Evolutionary conservation across 1,284 basidiomycete species (phyloP), one percentile per base, ranked within the genome.

Genomic region (Pyrrhoderma lamaoense): DNA sequence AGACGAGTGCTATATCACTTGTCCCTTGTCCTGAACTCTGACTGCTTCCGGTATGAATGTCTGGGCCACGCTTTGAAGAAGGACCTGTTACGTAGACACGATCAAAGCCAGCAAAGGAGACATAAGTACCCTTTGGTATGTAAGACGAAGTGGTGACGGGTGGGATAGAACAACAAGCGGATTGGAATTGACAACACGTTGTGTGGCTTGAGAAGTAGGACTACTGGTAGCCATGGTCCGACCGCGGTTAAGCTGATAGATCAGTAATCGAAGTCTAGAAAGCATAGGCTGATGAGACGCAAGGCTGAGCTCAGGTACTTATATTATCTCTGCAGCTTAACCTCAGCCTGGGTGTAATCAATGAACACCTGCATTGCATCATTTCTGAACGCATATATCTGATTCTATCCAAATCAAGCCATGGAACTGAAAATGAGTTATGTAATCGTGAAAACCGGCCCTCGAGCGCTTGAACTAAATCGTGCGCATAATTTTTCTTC

Each of bases 111-210:
- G 60, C 69, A 53, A 66, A 68, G n/a, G 72, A 51, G 58, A 74
- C 73, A 62, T 64, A 74, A 2, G 59, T 58, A 31, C 78, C 79
- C 62, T 77, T 74, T 16, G 76, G 74, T 5, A 62, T 63, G 64
- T 80, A 80, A 55, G 76, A 67, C 2, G 71, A 55, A 50, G 69
- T 62, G 11, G 27, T 31, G 8, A 78, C 77, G 2, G 77, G 73
- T 2, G 78, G 76, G 45, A 79, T 74, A 16, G 70, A 68, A 70
- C 80, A 82, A 67, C 82, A 83, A 36, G 79, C 76, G 34, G 65
- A 66, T 80, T 80, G 39, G 71, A 70, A 64, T 78, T 77, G 67
- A 80, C 74, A 16, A 75, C 62, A 18, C 43, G 48, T 35, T 48
- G 47, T 9, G 48, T 35, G 47, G 46, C 46, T 42, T 38, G 21